Evolutionary conservation across 2,329 filamentous ascomycete species (phyloP), one percentile per base, ranked within the genome.

Genomic region (Hypoxylon sp.): DNA sequence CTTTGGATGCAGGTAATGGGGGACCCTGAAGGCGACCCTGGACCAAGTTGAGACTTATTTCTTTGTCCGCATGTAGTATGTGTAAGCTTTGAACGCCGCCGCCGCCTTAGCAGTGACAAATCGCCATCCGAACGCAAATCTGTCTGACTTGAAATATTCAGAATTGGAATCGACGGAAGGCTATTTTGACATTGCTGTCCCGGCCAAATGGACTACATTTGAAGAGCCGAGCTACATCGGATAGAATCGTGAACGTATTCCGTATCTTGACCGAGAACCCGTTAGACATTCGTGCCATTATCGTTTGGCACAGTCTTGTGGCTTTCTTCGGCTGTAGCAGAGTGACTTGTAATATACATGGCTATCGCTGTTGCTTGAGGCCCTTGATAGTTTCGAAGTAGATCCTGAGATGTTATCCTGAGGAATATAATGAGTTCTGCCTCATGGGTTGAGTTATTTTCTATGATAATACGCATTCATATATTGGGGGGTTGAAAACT

Each of bases 181-280:
- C 20, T 11, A 62, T 68, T 61, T 16, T 33, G 46, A 57, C 16
- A 44, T 28, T 57, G 18, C 26, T 42, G 48, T 54, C 32, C 22
- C 30, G 49, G 48, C 46, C 44, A 60, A 64, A 48, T 51, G 46
- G 61, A 32, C 56, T 24, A 57, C 32, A 57, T 55, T 66, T 49
- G 52, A 71, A 71, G 56, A 74, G 69, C 73, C 73, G 71, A 72
- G 73, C 72, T 72, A 63, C n/a, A 32, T 74, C 73, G 73, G 73
- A 71, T 64, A 69, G 69, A 74, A 70, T 74, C 73, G 73, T 73
- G 48, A 69, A 50, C 56, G 61, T 54, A 61, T 68, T 51, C 68
- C 73, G 70, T 71, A 62, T 58, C 55, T 55, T 54, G 70, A 59
- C 72, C 72, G 72, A 73, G 58, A 71, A 67, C 73, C 73, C 68